Evolutionary conservation across 2,329 filamentous ascomycete species (phyloP).

Genomic region (Lomentospora prolificans): DNA sequence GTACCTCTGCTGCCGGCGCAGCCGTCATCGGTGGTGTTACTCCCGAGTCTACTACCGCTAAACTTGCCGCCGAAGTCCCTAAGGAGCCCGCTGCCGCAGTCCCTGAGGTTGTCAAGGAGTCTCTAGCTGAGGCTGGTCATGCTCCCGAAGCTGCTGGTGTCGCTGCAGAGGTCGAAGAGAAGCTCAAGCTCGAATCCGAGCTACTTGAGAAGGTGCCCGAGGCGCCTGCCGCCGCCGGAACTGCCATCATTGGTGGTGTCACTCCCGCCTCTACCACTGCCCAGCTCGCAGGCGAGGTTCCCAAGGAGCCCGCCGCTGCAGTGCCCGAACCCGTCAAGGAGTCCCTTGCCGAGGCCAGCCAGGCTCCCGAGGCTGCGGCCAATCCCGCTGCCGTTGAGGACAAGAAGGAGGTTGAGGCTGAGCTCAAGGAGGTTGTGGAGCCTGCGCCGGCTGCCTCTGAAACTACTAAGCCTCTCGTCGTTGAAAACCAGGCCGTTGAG

Average conservation of each 20-base stretch:
- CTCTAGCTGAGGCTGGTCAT: constrained; percentile 43
- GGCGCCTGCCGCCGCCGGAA: constrained; percentile 39
- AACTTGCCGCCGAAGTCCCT: neutral
- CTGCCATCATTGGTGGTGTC: constrained; percentile 41
- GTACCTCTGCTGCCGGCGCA: constrained; percentile 23
- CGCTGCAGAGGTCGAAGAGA: constrained; percentile 7
- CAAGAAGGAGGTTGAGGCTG: constrained; percentile 64
- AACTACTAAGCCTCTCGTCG: constrained; percentile 11
- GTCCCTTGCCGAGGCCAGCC: constrained; percentile 46
- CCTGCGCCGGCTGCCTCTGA: constrained; percentile 12
- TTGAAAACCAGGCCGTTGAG: constrained; percentile 11
- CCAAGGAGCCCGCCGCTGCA: constrained; percentile 38
- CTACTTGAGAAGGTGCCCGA: constrained; percentile 44
- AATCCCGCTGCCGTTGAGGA: constrained; percentile 61
- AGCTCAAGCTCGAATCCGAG: constrained; percentile 7
- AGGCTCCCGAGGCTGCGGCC: constrained; percentile 60
- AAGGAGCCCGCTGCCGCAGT: constrained; percentile 37
- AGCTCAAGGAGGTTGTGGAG: constrained; percentile 48
- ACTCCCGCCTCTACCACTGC: constrained; percentile 54
- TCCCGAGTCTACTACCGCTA: constrained; percentile 55
- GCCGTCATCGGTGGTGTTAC: constrained; percentile 42
- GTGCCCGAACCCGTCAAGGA: constrained; percentile 34
- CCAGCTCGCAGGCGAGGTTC: constrained; percentile 43
- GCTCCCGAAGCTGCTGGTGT: neutral
- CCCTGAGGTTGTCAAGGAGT: constrained; percentile 54